phyloP scores from a whole-genome alignment of 176 grass and related monocot genomes.

The Oryza rufipogon region DNA sequence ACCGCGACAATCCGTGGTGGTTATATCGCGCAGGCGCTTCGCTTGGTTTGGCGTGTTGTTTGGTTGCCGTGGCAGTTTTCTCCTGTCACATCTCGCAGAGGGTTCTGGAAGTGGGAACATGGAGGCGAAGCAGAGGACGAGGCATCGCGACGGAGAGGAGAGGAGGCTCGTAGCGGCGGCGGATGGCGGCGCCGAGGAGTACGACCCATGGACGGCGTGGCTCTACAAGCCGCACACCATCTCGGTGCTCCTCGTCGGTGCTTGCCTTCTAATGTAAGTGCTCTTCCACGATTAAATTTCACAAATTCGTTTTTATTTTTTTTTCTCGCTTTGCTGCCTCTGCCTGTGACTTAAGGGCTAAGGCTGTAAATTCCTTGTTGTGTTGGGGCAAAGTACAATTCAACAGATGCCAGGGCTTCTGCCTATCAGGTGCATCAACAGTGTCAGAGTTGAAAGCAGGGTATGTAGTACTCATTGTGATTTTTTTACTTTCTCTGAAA shows the following conservation, averaged over 20 bases:
- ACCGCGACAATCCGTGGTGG: not conserved
- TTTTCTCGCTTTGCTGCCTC: not conserved
- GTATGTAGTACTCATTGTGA: slow-evolving; percentile 2
- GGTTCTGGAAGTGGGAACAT: not conserved
- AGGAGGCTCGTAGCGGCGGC: not conserved
- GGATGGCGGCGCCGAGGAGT: slow-evolving; percentile 41
- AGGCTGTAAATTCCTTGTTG: slow-evolving; percentile 2
- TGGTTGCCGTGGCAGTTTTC: not conserved
- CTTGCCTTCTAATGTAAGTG: slow-evolving; percentile 91
- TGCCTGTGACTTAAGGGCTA: not conserved
- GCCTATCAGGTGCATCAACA: slow-evolving; percentile 46
- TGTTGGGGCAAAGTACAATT: slow-evolving; percentile 47
- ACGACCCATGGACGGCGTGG: slow-evolving; percentile 99
- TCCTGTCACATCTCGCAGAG: not conserved
- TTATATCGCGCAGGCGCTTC: not conserved
- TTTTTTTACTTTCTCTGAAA: not conserved
- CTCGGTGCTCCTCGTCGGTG: slow-evolving; percentile 83
- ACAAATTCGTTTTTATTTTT: slow-evolving; percentile 3
- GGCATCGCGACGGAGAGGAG: slow-evolving; percentile 46
- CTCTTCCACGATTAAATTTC: not conserved
- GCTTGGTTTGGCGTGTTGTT: slow-evolving; percentile 28
- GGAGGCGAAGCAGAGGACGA: slow-evolving; percentile 43
- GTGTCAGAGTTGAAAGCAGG: slow-evolving; percentile 46
- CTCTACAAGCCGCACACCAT: slow-evolving; percentile 94
- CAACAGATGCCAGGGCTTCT: slow-evolving; percentile 30